Conservation (phyloP, 208 protist genomes). For the Leptomonas pyrrhocoris region DNA sequence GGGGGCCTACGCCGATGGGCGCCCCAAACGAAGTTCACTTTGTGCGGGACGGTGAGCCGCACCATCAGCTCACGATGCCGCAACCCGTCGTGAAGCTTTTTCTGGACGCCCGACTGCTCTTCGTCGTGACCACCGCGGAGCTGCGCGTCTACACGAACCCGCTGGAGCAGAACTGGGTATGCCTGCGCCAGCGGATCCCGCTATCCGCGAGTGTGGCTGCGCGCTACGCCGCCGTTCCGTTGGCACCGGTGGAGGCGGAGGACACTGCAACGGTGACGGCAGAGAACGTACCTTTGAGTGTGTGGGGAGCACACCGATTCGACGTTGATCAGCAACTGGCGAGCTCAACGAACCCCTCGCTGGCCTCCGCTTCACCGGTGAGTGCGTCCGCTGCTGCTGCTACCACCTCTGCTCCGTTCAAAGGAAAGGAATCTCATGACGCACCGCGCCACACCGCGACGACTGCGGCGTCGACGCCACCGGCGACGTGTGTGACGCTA, state of each 20-base stretch:
- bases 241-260: background rate
- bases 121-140: slow-evolving; percentile 37
- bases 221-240: slow-evolving; percentile 5
- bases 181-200: slow-evolving; percentile 15
- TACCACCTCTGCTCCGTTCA: background rate
- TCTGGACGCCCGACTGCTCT: slow-evolving; percentile 43
- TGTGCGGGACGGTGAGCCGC: slow-evolving; percentile 18
- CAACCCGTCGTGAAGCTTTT: slow-evolving; percentile 32
- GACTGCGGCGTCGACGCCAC: background rate
- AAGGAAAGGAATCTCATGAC: background rate
- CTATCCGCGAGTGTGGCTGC: slow-evolving; percentile 10
- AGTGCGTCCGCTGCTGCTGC: no score
- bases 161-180: slow-evolving; percentile 33
- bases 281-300: background rate
- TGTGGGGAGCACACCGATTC: background rate
- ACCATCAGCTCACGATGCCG: slow-evolving; percentile 20
- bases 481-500: slow-evolving; percentile 4
- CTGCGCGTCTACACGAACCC: slow-evolving; percentile 52
- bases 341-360: background rate
- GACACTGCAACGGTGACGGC: background rate
- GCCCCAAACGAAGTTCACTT: slow-evolving; percentile 30
- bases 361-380: background rate
- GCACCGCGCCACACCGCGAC: background rate
- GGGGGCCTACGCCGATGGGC: slow-evolving; percentile 57
- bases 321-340: no score